phyloP scores from a whole-genome alignment of 768 basidiomycete genomes.

The Porpolomopsis calyptriformis region DNA sequence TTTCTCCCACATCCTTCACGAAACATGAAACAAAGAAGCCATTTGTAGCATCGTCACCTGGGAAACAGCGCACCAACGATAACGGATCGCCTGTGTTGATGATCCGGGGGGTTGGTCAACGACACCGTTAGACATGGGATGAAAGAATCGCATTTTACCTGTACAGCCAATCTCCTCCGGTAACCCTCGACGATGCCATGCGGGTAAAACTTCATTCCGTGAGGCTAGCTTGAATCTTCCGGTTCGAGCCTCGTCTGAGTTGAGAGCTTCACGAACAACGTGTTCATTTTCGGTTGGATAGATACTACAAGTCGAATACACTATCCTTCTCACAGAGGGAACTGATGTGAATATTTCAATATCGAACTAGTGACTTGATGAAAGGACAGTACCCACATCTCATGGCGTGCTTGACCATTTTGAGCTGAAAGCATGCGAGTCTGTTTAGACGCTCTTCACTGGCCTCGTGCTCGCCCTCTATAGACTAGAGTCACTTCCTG shows the following conservation, averaged over 20 bases:
- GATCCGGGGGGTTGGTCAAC: not conserved
- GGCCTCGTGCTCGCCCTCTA: constrained; percentile 49
- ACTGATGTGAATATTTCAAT: constrained; percentile 33
- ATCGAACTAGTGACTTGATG: constrained; percentile 5
- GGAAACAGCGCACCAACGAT: constrained; percentile 60
- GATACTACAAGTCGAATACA: constrained; percentile 97
- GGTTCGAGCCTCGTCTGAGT: constrained; percentile 53
- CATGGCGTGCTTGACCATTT: constrained; percentile 93
- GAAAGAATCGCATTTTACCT: constrained; percentile 25
- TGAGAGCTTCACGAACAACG: constrained; percentile 68
- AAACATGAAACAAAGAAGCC: constrained; percentile 99
- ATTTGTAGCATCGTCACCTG: constrained; percentile 81
- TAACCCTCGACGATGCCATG: constrained; percentile 76
- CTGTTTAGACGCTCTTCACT: constrained; percentile 68
- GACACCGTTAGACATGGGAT: not conserved
- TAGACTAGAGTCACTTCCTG: constrained; percentile 6
- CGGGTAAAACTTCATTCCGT: constrained; percentile 55
- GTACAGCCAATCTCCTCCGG: constrained; percentile 48
- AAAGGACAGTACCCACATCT: constrained; percentile 47
- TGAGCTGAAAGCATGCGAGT: constrained; percentile 78
- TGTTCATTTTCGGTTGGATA: constrained; percentile 88
- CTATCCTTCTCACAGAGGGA: constrained; percentile 66
- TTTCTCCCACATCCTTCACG: constrained; percentile 23
- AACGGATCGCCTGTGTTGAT: constrained; percentile 43
- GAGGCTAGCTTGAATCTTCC: constrained; percentile 62